These are phyloP conservation scores for Zopfochytrium polystomum DNA, from an alignment of 371 early-diverging fungal species.

Conservation along the genomic window DNA sequence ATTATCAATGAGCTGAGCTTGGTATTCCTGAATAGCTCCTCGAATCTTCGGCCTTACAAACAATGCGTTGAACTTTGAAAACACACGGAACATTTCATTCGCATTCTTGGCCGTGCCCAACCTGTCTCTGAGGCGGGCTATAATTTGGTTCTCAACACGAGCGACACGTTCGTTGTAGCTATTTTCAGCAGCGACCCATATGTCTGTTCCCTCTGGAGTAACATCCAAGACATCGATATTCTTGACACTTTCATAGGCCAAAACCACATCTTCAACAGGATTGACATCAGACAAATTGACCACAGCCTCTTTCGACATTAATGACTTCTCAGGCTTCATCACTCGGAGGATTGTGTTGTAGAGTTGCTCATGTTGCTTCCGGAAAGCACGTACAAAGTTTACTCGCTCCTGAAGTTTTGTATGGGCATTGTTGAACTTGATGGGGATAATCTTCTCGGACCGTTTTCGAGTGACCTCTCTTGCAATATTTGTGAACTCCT, in stretches of 20 bases:
- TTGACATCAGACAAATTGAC: conserved; percentile 55
- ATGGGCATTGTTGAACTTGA: conserved; percentile 91
- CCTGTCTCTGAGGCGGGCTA: conserved; percentile 87
- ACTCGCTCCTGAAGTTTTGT: conserved; percentile 91
- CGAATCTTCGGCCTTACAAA: conserved; percentile 98
- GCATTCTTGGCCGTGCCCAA: conserved; percentile 94
- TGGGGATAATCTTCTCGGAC: conserved; percentile 84
- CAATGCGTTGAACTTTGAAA: conserved; percentile 97
- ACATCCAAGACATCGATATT: conserved; percentile 94
- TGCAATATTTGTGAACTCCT: conserved; percentile 92
- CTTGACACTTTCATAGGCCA: conserved; percentile 91
- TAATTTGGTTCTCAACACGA: conserved; percentile 95
- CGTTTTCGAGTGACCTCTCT: conserved; percentile 90
- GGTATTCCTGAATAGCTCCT: conserved; percentile 98
- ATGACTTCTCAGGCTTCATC: conserved; percentile 54
- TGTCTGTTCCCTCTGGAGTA: conserved; percentile 86
- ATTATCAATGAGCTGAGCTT: conserved; percentile 92
- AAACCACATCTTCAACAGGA: conserved; percentile 84
- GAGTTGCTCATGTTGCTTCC: conserved; percentile 95
- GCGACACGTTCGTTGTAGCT: conserved; percentile 93
- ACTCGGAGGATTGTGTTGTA: conserved; percentile 91
- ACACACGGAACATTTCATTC: conserved; percentile 98
- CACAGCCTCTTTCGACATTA: not conserved
- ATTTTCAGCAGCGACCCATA: conserved; percentile 88
- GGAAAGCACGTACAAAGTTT: conserved; percentile 81